Conservation (phyloP, 495 filamentous ascomycete genomes). For the Penicillium egyptiacum region DNA sequence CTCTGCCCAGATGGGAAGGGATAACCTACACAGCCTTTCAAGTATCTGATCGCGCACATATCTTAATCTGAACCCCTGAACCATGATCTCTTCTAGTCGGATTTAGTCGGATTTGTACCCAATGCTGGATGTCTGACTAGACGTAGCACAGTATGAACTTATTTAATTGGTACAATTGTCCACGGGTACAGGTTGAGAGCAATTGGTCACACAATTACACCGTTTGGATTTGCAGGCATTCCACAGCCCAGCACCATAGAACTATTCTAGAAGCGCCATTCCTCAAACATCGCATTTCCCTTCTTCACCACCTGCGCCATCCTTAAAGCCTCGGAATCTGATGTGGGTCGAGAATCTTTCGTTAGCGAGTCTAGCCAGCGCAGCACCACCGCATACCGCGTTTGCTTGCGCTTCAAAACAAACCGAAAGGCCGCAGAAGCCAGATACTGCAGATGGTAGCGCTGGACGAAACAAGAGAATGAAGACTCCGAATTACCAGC, state of each 20-base stretch:
- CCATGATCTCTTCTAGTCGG: neutral
- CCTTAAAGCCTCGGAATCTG: constrained; percentile 29
- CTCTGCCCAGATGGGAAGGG: constrained; percentile 10
- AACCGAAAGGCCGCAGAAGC: constrained; percentile 63
- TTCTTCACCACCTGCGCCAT: constrained; percentile 35
- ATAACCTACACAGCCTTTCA: constrained; percentile 9
- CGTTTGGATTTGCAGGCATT: neutral
- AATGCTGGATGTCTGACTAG: constrained; percentile 6
- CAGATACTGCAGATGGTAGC: constrained; percentile 67
- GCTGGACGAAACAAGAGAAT: constrained; percentile 60
- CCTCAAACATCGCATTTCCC: constrained; percentile 38
- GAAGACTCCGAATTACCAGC: constrained; percentile 14
- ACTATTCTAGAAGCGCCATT: constrained; percentile 42
- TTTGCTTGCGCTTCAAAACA: constrained; percentile 68
- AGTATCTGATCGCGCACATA: neutral
- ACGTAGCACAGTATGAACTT: neutral
- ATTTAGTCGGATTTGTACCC: constrained; percentile 29
- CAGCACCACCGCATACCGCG: constrained; percentile 58
- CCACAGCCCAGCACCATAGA: neutral
- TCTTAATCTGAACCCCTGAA: constrained; percentile 7
- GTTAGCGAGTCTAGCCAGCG: constrained; percentile 58
- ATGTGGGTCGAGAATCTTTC: constrained; percentile 32
- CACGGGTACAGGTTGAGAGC: neutral
- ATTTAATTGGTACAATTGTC: constrained; percentile 1
- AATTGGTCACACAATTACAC: neutral